Conservation (phyloP, 2,329 filamentous ascomycete species). For the Westerdykella ornata region DNA sequence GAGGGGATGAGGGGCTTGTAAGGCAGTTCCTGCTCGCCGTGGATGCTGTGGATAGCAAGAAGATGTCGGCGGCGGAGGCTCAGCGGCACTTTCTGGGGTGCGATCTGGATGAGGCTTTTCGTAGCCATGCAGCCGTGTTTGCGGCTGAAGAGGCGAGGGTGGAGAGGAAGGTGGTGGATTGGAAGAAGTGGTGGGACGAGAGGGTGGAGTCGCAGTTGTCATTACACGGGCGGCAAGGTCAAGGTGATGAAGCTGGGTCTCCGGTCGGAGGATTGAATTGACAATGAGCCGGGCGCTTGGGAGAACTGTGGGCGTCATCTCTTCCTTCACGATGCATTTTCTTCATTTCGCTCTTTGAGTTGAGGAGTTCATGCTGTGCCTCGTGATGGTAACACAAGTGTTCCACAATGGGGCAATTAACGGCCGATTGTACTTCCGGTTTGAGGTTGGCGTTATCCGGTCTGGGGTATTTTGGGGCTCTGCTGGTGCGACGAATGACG, state of each 20-base stretch:
- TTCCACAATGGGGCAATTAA: conserved; percentile 24
- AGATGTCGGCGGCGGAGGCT: conserved; percentile 59
- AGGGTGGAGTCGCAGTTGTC: conserved; percentile 42
- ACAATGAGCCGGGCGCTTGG: conserved; percentile 23
- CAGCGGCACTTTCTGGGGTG: conserved; percentile 74
- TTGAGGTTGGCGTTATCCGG: conserved; percentile 10
- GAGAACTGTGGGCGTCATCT: conserved; percentile 7
- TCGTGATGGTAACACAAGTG: not conserved
- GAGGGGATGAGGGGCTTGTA: conserved; percentile 73
- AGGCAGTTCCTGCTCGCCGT: conserved; percentile 78
- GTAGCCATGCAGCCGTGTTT: conserved; percentile 88
- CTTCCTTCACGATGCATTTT: not conserved
- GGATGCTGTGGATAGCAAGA: conserved; percentile 66
- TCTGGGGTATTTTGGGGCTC: conserved; percentile 30
- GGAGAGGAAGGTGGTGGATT: conserved; percentile 64
- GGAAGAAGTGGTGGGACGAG: conserved; percentile 66
- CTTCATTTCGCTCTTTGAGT: conserved; percentile 1
- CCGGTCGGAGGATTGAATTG: not conserved
- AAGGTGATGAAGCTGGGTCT: not conserved
- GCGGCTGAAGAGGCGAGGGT: conserved; percentile 81
- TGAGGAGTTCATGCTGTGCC: conserved; percentile 4
- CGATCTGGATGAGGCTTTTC: conserved; percentile 76
- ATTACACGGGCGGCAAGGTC: conserved; percentile 9
- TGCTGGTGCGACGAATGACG: conserved; percentile 11
- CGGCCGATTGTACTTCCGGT: conserved; percentile 19